Conservation (phyloP, 768 basidiomycete genomes). For the Rhodotorula toruloides region DNA sequence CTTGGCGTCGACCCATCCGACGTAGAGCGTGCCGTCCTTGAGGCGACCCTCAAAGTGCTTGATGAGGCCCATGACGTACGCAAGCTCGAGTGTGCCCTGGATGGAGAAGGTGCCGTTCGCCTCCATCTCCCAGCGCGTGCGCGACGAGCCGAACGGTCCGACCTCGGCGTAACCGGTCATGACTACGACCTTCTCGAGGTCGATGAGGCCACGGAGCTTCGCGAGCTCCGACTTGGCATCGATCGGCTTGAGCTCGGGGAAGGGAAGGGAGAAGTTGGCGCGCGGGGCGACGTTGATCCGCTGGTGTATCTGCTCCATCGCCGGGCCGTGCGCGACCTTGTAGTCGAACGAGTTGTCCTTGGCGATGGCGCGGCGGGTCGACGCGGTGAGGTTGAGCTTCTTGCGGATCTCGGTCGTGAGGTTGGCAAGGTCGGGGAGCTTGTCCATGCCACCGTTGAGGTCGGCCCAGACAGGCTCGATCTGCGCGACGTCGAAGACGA, state of each 20-base stretch:
- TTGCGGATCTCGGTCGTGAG: slow-evolving; percentile 80
- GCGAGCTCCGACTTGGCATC: slow-evolving; percentile 62
- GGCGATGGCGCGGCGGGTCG: slow-evolving; percentile 85
- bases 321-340: slow-evolving; percentile 79
- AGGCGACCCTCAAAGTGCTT: slow-evolving; percentile 97
- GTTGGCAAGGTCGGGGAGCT: slow-evolving; percentile 87
- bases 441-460: slow-evolving; percentile 96
- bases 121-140: slow-evolving; percentile 99
- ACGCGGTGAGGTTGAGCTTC: slow-evolving; percentile 75
- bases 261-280: slow-evolving; percentile 95
- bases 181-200: slow-evolving; percentile 92
- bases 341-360: slow-evolving; percentile 95
- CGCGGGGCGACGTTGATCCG: slow-evolving; percentile 89
- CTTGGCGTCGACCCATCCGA: slow-evolving; percentile 98
- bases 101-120: slow-evolving; percentile 94
- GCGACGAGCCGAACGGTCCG: slow-evolving; percentile 94
- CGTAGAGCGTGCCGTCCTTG: slow-evolving; percentile 83
- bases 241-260: slow-evolving; percentile 69
- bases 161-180: slow-evolving; percentile 96
- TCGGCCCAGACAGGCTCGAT: slow-evolving; percentile 99
- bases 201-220: slow-evolving; percentile 78
- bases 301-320: slow-evolving; percentile 86
- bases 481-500: slow-evolving; percentile 97
- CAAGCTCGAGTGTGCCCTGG: slow-evolving; percentile 98
- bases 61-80: slow-evolving; percentile 98